Conservation (phyloP, 2,329 filamentous ascomycete genomes). For the Pseudogymnoascus verrucosus region DNA sequence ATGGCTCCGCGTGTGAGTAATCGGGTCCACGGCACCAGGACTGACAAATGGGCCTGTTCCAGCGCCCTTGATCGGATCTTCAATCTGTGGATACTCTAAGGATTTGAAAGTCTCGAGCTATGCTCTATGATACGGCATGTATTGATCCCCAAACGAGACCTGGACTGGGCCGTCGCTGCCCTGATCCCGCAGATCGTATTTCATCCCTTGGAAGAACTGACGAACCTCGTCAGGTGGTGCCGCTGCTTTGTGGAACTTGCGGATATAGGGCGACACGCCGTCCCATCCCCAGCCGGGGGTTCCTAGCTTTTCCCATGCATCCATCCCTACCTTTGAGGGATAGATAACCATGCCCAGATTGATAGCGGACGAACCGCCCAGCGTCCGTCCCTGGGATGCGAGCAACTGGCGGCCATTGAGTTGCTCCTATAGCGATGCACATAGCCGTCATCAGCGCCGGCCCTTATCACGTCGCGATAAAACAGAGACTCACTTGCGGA, state of each 20-base stretch:
- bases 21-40: conserved; percentile 15
- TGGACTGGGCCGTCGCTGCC: conserved; percentile 15
- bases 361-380: conserved; percentile 31
- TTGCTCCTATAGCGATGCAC: conserved; percentile 8
- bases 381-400: conserved; percentile 20
- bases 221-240: conserved; percentile 8
- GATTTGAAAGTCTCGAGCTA: conserved; percentile 12
- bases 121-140: conserved; percentile 10
- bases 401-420: conserved; percentile 11
- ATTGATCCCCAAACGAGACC: conserved; percentile 12
- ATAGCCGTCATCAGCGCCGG: neutral
- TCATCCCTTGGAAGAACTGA: neutral
- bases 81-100: conserved; percentile 4
- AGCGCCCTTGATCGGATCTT: conserved; percentile 12
- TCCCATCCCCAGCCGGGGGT: conserved; percentile 35
- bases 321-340: conserved; percentile 24
- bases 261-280: conserved; percentile 32
- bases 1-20: conserved; percentile 17
- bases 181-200: conserved; percentile 8
- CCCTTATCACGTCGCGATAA: conserved; percentile 20
- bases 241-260: conserved; percentile 26
- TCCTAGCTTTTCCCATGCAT: conserved; percentile 34
- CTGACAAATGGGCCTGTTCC: conserved; percentile 26
- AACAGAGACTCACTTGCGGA: conserved; percentile 28
- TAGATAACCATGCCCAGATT: conserved; percentile 26